Evolutionary conservation across 2,329 filamentous ascomycete species (phyloP).

Genomic region (Phialophora verrucosa): DNA sequence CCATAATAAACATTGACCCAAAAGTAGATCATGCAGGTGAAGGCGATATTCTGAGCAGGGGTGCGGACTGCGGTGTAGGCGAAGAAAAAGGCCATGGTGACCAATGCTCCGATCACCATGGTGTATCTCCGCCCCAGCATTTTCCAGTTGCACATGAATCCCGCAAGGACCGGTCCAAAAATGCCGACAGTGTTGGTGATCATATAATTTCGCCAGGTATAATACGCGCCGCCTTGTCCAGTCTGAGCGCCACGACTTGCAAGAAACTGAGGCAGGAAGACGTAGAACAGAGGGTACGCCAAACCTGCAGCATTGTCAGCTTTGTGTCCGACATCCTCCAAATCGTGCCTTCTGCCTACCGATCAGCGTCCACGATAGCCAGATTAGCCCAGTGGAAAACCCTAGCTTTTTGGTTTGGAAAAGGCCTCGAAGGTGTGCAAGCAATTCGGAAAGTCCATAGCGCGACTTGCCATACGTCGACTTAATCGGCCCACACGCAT

Average conservation of each 20-base stretch:
- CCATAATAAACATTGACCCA: constrained; percentile 73
- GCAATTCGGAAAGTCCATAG: constrained; percentile 29
- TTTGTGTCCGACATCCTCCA: not conserved
- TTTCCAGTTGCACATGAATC: constrained; percentile 71
- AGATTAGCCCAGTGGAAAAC: constrained; percentile 60
- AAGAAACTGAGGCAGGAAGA: constrained; percentile 60
- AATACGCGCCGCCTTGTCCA: constrained; percentile 73
- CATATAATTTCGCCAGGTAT: constrained; percentile 79
- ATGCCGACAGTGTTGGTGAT: constrained; percentile 76
- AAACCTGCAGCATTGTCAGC: constrained; percentile 17
- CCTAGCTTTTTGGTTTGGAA: constrained; percentile 70
- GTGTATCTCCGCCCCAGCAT: constrained; percentile 74
- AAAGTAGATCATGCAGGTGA: constrained; percentile 71
- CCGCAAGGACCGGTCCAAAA: constrained; percentile 74
- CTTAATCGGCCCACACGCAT: constrained; percentile 51
- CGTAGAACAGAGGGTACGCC: constrained; percentile 75
- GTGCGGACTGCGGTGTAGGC: constrained; percentile 72
- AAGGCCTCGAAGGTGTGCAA: constrained; percentile 66
- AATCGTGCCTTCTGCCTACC: constrained; percentile 16
- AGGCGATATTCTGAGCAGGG: constrained; percentile 67
- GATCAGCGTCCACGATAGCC: constrained; percentile 76
- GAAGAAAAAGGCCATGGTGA: constrained; percentile 73
- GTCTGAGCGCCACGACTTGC: constrained; percentile 70
- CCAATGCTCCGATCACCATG: constrained; percentile 65
- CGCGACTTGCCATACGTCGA: constrained; percentile 46